phyloP scores from a whole-genome alignment of 352 stramenopile genomes.

The Globisporangium viniferum region DNA sequence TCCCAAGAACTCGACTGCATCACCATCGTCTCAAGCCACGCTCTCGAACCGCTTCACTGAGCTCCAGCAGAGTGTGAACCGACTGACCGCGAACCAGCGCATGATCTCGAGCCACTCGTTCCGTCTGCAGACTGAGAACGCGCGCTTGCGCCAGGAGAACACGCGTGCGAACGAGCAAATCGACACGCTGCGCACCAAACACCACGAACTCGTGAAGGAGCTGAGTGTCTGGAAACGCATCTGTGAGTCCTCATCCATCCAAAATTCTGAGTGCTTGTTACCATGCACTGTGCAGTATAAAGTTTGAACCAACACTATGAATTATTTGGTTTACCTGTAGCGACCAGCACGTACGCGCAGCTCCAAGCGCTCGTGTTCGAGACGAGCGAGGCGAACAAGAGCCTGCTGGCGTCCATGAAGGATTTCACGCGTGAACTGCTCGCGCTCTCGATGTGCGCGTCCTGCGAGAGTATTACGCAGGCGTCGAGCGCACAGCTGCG shows the following conservation, averaged over 20 bases:
- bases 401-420: conserved; percentile 1
- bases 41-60: conserved; percentile 21
- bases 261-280: background rate
- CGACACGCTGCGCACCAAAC: conserved; percentile 22
- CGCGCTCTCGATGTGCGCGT: background rate
- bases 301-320: background rate
- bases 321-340: background rate
- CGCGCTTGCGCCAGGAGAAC: conserved; percentile 25
- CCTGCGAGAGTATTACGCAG: background rate
- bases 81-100: conserved; percentile 22
- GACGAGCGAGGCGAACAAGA: conserved; percentile 3
- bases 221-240: conserved; percentile 34
- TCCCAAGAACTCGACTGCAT: background rate
- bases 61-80: conserved; percentile 23
- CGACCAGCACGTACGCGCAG: conserved; percentile 10
- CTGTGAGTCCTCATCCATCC: conserved; percentile 19
- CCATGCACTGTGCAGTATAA: background rate
- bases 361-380: conserved; percentile 6
- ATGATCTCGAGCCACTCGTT: conserved; percentile 36
- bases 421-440: conserved; percentile 6
- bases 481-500: background rate
- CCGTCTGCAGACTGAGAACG: conserved; percentile 25
- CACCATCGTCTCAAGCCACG: background rate
- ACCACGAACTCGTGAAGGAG: conserved; percentile 22
- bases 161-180: conserved; percentile 18